Percentiles rank a stretch among this genome's conserved stretches.
Conservation (phyloP, 2,329 filamentous ascomycete genomes). For the Trichoderma guizhouense region DNA sequence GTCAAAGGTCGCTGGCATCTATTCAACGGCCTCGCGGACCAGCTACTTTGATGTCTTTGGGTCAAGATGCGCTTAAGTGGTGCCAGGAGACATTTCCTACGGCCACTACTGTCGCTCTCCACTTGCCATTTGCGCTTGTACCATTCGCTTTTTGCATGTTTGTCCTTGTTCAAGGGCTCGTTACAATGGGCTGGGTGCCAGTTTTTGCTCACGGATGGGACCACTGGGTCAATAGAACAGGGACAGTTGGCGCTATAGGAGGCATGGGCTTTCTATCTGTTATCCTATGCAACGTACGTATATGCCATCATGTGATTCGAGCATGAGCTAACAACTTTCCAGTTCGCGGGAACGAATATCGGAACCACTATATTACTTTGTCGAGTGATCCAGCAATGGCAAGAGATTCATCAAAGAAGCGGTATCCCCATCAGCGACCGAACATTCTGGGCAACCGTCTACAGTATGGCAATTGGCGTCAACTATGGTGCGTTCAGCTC, state of each 20-base stretch:
- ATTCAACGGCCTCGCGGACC: slow-evolving; percentile 21
- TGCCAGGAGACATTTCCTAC: slow-evolving; percentile 69
- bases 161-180: slow-evolving; percentile 67
- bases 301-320: not conserved
- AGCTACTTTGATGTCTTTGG: slow-evolving; percentile 52
- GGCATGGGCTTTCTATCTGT: slow-evolving; percentile 73
- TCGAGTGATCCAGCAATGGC: slow-evolving; percentile 67
- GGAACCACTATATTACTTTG: slow-evolving; percentile 71
- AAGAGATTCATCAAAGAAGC: slow-evolving; percentile 51
- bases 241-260: slow-evolving; percentile 63
- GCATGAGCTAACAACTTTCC: not conserved
- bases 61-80: slow-evolving; percentile 51
- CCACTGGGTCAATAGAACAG: slow-evolving; percentile 67
- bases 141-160: slow-evolving; percentile 75
- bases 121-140: slow-evolving; percentile 65
- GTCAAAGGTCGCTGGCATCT: not conserved
- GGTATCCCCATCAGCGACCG: slow-evolving; percentile 54
- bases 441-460: slow-evolving; percentile 71
- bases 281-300: slow-evolving; percentile 67
- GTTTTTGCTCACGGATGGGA: slow-evolving; percentile 73
- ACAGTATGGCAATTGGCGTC: slow-evolving; percentile 70
- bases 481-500: slow-evolving; percentile 74
- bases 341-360: slow-evolving; percentile 77
- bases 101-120: slow-evolving; percentile 59
- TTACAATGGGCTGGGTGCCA: slow-evolving; percentile 70